Evolutionary conservation across 305 asterid species (phyloP).

Genomic region (Plantago lanceolata): DNA sequence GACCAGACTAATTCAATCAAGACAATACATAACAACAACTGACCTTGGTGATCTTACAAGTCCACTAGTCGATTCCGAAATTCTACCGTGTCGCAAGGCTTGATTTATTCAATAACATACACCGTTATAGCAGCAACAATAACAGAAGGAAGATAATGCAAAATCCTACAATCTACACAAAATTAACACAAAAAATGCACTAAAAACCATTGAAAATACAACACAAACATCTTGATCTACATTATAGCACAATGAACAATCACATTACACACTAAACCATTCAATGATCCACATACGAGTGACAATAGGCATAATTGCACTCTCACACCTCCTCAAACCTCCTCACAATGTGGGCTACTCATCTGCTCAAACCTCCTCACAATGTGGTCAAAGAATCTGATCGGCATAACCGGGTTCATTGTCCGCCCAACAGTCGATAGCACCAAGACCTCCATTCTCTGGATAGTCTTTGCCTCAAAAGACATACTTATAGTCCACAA

Average conservation of each 20-base stretch:
- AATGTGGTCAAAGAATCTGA: conserved; percentile 70
- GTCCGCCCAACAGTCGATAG: conserved; percentile 75
- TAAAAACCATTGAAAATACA: neutral
- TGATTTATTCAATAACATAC: conserved; percentile 47
- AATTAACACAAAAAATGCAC: conserved; percentile 9
- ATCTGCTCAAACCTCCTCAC: conserved; percentile 61
- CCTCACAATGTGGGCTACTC: conserved; percentile 47
- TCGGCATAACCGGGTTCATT: conserved; percentile 78
- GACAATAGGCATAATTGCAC: conserved; percentile 48
- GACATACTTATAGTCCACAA: conserved; percentile 56
- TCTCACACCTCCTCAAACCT: conserved; percentile 57
- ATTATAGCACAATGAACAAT: neutral
- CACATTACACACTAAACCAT: conserved; percentile 6
- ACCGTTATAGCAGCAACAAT: conserved; percentile 70
- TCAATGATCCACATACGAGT: conserved; percentile 48
- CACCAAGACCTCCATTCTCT: conserved; percentile 84
- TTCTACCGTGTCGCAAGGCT: conserved; percentile 36
- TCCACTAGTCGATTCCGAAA: conserved; percentile 44
- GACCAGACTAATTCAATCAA: conserved; percentile 4
- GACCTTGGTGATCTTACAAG: conserved; percentile 57
- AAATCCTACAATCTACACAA: conserved; percentile 60
- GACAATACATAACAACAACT: conserved; percentile 12
- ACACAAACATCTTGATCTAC: neutral
- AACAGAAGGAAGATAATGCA: conserved; percentile 63
- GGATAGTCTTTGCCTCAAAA: conserved; percentile 88